Conservation (phyloP, 108 stramenopile genomes). For the Bacterosira constricta region DNA sequence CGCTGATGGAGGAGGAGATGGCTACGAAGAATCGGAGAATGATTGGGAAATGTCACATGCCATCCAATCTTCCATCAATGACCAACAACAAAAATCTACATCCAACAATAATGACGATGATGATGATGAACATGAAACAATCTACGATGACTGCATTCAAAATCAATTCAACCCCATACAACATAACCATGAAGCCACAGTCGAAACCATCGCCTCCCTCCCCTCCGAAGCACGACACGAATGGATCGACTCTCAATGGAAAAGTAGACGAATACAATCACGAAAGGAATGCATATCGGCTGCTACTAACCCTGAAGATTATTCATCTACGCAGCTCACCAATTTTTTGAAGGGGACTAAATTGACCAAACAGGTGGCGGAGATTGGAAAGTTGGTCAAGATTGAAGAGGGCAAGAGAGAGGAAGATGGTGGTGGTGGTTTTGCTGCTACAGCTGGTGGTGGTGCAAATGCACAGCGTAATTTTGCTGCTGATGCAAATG, state of each 20-base stretch:
- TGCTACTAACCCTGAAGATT: constrained; percentile 85
- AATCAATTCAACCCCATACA: too few relatives aligned
- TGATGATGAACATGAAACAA: neutral
- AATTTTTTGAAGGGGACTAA: constrained; percentile 85
- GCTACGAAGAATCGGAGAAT: constrained; percentile 43
- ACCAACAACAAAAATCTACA: neutral
- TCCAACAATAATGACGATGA: constrained; percentile 15
- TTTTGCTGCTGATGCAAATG: constrained; percentile 7
- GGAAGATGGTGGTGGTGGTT: neutral
- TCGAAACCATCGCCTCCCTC: constrained; percentile 71
- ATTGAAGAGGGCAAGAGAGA: constrained; percentile 16
- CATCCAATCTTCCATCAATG: constrained; percentile 40
- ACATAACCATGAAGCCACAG: constrained; percentile 10
- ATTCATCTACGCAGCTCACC: constrained; percentile 87
- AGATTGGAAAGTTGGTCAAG: constrained; percentile 41
- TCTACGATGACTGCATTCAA: neutral
- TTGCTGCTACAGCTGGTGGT: too few relatives aligned
- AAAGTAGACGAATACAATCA: constrained; percentile 78
- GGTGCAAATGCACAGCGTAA: too few relatives aligned
- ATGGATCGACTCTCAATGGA: constrained; percentile 53
- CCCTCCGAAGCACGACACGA: constrained; percentile 64
- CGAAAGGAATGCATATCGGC: constrained; percentile 92
- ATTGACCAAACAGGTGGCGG: constrained; percentile 61
- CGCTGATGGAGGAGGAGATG: neutral
- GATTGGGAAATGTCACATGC: constrained; percentile 51